Base-by-base conservation (phyloP, 495 filamentous ascomycete species). In the Penicillium bovifimosum region DNA sequence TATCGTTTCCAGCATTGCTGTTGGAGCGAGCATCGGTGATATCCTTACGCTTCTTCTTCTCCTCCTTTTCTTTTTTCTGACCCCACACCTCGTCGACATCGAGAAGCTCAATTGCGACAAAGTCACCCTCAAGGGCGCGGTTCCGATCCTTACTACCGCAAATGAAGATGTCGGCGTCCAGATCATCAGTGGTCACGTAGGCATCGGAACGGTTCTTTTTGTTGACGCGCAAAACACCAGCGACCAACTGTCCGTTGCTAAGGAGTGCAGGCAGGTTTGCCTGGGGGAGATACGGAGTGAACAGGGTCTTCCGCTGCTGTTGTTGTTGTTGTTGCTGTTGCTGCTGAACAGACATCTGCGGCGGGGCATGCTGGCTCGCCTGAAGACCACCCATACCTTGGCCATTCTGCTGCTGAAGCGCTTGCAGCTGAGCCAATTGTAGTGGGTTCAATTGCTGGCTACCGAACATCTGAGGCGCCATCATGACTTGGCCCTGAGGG, bases 11-110 rank as follows among this genome's bases (percentile, higher is more conserved):
- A 60, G 84, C 86, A 28, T 76, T 86, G 52, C 85, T 85, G 55
- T 76, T 76, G 31, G 83, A 83, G 49, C 93, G 83, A 41, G 90
- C 89, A 62, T 96, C 93, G 18, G 90, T 95, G 52, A 95, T 93
- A 62, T 98, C 93, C 77, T 98, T 98, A 66, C 93, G 87, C 76
- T 97, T 97, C 84, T 98, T 98, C 78, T 98, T 98, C 62, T 98
- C 93, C 68, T 98, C 93, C 65, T 98, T 98, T 67, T 98, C 93
- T 18, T 89, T 87, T 76, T 98, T 98, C 73, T 98, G 93, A 13
- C 86, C 82, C 93, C 93, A 98, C 9, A 98, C 93, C 63, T 98
- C 93, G 66, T 97, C 93, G 2, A 98, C 93, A 65, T 98, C 93
- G 26, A 98, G 85, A 16, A 98, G 85, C 67, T 98, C 93, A 47